Base-by-base conservation (phyloP, 148 eudicot species). In the Heliosperma pusillum region DNA sequence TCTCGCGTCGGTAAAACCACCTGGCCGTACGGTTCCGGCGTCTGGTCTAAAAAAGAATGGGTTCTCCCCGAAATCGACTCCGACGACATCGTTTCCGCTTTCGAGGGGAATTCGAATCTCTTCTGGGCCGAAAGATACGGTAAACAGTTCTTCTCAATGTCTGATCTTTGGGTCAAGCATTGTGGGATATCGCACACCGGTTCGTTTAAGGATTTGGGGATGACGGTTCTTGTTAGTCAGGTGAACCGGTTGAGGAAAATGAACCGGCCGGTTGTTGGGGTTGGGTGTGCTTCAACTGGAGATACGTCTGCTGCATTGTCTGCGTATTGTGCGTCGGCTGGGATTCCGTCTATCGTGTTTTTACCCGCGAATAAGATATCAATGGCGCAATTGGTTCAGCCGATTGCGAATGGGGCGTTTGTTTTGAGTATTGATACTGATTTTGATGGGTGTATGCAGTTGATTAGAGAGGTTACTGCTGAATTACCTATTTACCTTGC, bases 121-220 rank as follows among this genome's bases (percentile, higher is more conserved):
- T 93, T 91, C 62, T 93, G 97, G 97, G 98, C 98, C 17, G 97
- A 93, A 80, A 77, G 97, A 2, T 91, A 26, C 50, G 98, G 98
- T 3, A 93, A 91, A 75, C 87, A 91, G 75, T 89, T 88, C 64
- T 80, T 93, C 24, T 91, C 87, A 25, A 93, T 93, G 98, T 86
- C 73, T 22, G 98, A 93, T 80, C 82, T 93, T 77, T 93, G 98
- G 98, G 98, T 91, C 6, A 91, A 93, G 26, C 98, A 93, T 40
- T 91, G 98, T 59, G 97, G 98, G 17, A 93, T 91, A 79, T 89
- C 93, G n/a, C 97, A 91, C 66, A 89, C 98, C 0, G 98, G 97
- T 12, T 86, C 90, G 57, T 93, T 93, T 65, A 93, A 93, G 77
- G 97, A 91, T 74, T 60, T 93, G 50, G 98, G 98, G 9, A 93